phyloP scores from a whole-genome alignment of 2,329 filamentous ascomycete genomes.

The Colletotrichum trifolii region DNA sequence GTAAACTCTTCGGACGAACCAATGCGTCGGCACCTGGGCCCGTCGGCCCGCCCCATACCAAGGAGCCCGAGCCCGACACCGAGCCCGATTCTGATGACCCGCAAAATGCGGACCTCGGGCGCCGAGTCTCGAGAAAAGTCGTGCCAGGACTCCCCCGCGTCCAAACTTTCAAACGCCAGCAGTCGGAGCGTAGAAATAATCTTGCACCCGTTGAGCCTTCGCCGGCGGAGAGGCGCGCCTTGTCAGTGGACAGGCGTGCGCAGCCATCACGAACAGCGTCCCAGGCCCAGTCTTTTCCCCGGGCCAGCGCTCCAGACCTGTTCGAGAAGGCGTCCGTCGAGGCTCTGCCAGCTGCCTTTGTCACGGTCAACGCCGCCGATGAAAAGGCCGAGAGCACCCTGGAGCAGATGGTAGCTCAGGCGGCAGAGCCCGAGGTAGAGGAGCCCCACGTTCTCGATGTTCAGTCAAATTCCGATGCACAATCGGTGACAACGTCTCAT shows the following conservation, averaged over 20 bases:
- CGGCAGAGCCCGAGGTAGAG: constrained; percentile 17
- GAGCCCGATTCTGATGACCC: constrained; percentile 42
- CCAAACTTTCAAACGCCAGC: constrained; percentile 84
- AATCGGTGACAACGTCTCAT: constrained; percentile 59
- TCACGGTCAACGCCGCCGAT: constrained; percentile 47
- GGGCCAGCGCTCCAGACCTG: constrained; percentile 61
- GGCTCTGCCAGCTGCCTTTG: constrained; percentile 43
- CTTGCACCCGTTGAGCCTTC: constrained; percentile 74
- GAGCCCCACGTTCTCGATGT: constrained; percentile 42
- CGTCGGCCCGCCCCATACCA: constrained; percentile 28
- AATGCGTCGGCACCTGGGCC: constrained; percentile 24
- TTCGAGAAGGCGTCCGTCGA: constrained; percentile 43
- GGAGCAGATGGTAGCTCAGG: constrained; percentile 38
- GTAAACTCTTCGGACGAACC: constrained; percentile 37
- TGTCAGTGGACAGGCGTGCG: constrained; percentile 70
- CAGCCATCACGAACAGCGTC: constrained; percentile 50
- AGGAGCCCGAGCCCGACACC: constrained; percentile 32
- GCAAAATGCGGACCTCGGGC: constrained; percentile 49
- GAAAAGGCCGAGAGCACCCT: constrained; percentile 44
- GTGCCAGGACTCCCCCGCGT: constrained; percentile 81
- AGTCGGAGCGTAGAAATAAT: constrained; percentile 81
- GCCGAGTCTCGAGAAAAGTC: constrained; percentile 68
- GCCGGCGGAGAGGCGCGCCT: constrained; percentile 75
- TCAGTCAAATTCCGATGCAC: constrained; percentile 52
- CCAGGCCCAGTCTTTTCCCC: constrained; percentile 51